Base-by-base conservation (phyloP, 257 asterid genomes). In the Nicotiana tabacum region DNA sequence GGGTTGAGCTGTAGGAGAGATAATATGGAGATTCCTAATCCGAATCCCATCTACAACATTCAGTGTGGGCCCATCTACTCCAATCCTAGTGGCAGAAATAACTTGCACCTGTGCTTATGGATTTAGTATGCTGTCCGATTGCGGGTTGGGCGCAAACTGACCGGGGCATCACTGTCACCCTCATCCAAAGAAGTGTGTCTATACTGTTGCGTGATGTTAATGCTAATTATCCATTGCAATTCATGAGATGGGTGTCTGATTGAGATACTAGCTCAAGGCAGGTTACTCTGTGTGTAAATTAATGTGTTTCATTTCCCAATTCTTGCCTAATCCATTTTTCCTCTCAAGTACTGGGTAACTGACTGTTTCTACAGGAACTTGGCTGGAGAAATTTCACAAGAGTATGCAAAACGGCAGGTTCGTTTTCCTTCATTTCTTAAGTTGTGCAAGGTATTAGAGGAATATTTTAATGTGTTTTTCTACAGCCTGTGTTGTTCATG, bases 351-450 rank as follows among this genome's bases (percentile, higher is more conserved):
- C 21, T 33, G 35, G 67, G 51, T 79, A 78, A 27, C 43, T 15
- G 27, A 68, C 43, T 17, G 39, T 77, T 69, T 82, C 57, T 84
- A 78, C 89, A 96, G 99, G 92, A 96, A 96, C 86, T 91, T 96
- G 88, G 97, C 97, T 86, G 98, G 98, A 76, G 98, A 94, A 90
- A 93, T 96, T 85, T 51, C 98, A 9, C 95, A 90, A 82, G 98
- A 96, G 86, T 93, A 89, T 86, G 87, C 88, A 30, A 92, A 93
- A 46, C 90, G 97, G 39, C 97, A 94, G 98, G 99, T 94, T 84
- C 33, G 90, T 66, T 32, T 78, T 58, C 82, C 21, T 58, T 79
- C 55, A 35, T 39, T 46, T 18, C 66, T 77, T n/a, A 64, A 78
- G 76, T 43, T 74, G 83, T 69, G 67, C 37, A 57, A 72, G 9